These are phyloP conservation scores for Podila epicladia DNA, from an alignment of 192 early-diverging fungal species.

Conservation along the genomic window DNA sequence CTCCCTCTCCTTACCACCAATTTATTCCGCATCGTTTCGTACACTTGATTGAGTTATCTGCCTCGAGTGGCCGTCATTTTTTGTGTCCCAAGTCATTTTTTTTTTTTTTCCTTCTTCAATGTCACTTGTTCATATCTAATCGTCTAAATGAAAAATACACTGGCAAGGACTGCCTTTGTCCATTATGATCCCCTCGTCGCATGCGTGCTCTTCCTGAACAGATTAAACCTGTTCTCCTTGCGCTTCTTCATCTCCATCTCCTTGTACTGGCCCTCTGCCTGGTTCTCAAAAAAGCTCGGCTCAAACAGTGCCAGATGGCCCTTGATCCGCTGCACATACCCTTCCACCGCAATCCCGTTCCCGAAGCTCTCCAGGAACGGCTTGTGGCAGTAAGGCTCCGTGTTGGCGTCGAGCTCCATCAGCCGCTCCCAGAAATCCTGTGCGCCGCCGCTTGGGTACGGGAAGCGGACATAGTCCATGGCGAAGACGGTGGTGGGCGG, in stretches of 20 bases:
- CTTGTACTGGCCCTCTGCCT: constrained; percentile 38
- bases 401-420: constrained; percentile 50
- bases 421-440: constrained; percentile 48
- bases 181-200: constrained; percentile 4
- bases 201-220: constrained; percentile 27
- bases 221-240: constrained; percentile 20
- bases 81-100: too few species aligned
- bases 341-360: constrained; percentile 43
- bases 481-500: constrained; percentile 28
- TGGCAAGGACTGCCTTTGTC: too few species aligned
- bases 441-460: constrained; percentile 37
- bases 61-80: too few species aligned
- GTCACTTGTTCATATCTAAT: not conserved
- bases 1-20: too few species aligned
- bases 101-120: not conserved
- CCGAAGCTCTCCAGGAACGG: constrained; percentile 49
- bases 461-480: constrained; percentile 43
- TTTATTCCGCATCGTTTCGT: too few species aligned
- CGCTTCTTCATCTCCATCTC: constrained; percentile 34
- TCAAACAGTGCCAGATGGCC: constrained; percentile 39
- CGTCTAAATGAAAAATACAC: not conserved
- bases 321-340: constrained; percentile 41
- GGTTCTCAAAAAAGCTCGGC: constrained; percentile 43
- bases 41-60: too few species aligned
- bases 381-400: constrained; percentile 47